Conservation (phyloP, 1,284 basidiomycete species). For the Fomitopsis schrenkii region DNA sequence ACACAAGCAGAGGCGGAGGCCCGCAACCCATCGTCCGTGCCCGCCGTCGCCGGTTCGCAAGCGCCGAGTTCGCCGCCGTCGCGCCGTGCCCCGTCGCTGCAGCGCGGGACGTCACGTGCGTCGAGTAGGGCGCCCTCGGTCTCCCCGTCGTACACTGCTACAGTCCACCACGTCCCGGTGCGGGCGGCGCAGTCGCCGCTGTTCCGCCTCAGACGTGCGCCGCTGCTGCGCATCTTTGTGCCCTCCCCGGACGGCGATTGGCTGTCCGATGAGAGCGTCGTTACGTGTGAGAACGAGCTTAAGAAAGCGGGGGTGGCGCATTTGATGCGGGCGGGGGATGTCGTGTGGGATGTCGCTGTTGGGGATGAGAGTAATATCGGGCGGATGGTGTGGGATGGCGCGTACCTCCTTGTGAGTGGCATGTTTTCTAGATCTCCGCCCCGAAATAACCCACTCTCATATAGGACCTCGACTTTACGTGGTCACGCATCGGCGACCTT, state of each 20-base stretch:
- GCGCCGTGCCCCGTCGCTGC: constrained; percentile 12
- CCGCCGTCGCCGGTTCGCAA: constrained; percentile 25
- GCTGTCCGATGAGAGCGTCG: constrained; percentile 71
- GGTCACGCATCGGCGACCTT: constrained; percentile 67
- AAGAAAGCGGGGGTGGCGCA: constrained; percentile 56
- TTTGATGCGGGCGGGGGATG: constrained; percentile 66
- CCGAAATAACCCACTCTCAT: background rate
- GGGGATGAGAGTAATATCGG: constrained; percentile 81
- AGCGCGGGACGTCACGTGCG: constrained; percentile 30
- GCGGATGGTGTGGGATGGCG: constrained; percentile 76
- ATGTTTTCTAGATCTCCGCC: background rate
- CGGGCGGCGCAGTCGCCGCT: constrained; percentile 48
- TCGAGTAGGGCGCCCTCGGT: constrained; percentile 67
- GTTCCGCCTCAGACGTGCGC: constrained; percentile 62
- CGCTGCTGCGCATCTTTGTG: constrained; percentile 73
- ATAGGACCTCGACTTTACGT: constrained; percentile 79
- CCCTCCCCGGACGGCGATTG: constrained; percentile 79
- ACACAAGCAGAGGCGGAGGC: constrained; percentile 63
- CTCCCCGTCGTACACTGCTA: constrained; percentile 35
- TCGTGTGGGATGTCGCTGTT: constrained; percentile 79
- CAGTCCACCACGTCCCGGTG: background rate
- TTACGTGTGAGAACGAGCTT: constrained; percentile 77
- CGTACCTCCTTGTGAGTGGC: constrained; percentile 69
- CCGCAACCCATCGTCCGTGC: constrained; percentile 12
- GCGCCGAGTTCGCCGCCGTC: constrained; percentile 3